Percentiles rank a stretch among this genome's conserved stretches.
Conservation (phyloP, 2,329 filamentous ascomycete genomes). For the Macrophomina pseudophaseolina region DNA sequence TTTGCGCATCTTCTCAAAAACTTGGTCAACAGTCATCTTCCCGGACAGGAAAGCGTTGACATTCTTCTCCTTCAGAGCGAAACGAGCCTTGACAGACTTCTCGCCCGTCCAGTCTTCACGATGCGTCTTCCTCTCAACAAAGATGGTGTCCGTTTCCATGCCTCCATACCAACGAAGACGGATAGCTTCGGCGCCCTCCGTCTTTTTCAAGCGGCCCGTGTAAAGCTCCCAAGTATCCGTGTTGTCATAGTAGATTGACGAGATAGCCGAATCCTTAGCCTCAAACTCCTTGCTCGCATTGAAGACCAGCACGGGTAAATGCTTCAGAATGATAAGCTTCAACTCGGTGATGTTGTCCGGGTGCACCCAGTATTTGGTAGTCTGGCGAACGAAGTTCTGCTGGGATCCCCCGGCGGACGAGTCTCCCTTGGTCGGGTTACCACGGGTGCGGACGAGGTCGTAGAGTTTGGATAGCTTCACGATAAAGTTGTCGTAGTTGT, state of each 20-base stretch:
- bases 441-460: constrained; percentile 89
- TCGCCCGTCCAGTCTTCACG: constrained; percentile 99
- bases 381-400: constrained; percentile 95
- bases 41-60: constrained; percentile 89
- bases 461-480: constrained; percentile 94
- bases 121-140: constrained; percentile 97
- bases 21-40: constrained; percentile 79
- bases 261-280: constrained; percentile 87
- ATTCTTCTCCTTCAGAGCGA: constrained; percentile 95
- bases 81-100: constrained; percentile 97
- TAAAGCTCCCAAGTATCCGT: constrained; percentile 93
- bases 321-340: constrained; percentile 97
- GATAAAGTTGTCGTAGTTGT: constrained; percentile 96
- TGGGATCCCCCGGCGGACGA: constrained; percentile 88
- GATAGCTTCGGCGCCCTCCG: constrained; percentile 95
- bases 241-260: constrained; percentile 98
- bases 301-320: constrained; percentile 95
- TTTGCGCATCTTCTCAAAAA: constrained; percentile 96
- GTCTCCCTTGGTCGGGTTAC: constrained; percentile 91
- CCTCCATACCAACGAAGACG: constrained; percentile 96
- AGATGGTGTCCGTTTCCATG: constrained; percentile 94
- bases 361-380: constrained; percentile 99
- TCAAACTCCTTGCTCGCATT: constrained; percentile 98
- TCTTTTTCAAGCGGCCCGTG: constrained; percentile 93
- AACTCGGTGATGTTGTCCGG: constrained; percentile 97